These are phyloP conservation scores for Peterozyma toletana DNA, from an alignment of 805 yeast genomes.

Conservation along the genomic window DNA sequence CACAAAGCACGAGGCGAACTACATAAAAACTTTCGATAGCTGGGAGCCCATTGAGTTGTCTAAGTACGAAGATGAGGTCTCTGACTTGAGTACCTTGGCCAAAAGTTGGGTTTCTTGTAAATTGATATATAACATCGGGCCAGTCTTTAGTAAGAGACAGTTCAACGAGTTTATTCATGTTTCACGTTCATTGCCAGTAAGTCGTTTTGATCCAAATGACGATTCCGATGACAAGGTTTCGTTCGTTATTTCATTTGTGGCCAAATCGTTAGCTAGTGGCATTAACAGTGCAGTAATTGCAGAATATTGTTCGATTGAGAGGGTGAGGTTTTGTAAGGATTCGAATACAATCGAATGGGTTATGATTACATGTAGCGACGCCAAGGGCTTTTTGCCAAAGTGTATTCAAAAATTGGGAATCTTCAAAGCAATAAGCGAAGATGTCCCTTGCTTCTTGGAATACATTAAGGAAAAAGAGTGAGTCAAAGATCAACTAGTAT, in stretches of 20 bases:
- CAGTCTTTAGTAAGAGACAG: constrained; percentile 26
- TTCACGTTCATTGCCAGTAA: constrained; percentile 12
- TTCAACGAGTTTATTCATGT: constrained; percentile 27
- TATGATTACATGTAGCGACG: constrained; percentile 31
- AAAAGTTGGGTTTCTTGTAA: constrained; percentile 22
- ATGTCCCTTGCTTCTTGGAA: constrained; percentile 26
- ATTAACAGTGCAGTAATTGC: constrained; percentile 21
- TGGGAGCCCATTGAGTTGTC: constrained; percentile 7
- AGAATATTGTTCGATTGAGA: constrained; percentile 27
- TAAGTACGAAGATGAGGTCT: background rate
- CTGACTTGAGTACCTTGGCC: constrained; percentile 9
- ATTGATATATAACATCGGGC: constrained; percentile 28
- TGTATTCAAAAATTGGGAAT: constrained; percentile 31
- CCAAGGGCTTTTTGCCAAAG: constrained; percentile 32
- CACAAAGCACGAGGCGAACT: constrained; percentile 23
- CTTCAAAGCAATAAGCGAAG: constrained; percentile 28
- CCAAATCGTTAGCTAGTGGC: constrained; percentile 13
- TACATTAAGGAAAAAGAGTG: background rate
- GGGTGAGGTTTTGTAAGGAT: constrained; percentile 16
- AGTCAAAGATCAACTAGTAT: too few relatives aligned
- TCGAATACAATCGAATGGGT: constrained; percentile 21
- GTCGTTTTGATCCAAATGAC: background rate
- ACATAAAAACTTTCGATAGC: constrained; percentile 23
- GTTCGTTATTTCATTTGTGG: constrained; percentile 25
- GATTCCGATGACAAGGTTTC: constrained; percentile 16